Evolutionary conservation across 768 basidiomycete genomes (phyloP).

Genomic region (Mrakia blollopis): DNA sequence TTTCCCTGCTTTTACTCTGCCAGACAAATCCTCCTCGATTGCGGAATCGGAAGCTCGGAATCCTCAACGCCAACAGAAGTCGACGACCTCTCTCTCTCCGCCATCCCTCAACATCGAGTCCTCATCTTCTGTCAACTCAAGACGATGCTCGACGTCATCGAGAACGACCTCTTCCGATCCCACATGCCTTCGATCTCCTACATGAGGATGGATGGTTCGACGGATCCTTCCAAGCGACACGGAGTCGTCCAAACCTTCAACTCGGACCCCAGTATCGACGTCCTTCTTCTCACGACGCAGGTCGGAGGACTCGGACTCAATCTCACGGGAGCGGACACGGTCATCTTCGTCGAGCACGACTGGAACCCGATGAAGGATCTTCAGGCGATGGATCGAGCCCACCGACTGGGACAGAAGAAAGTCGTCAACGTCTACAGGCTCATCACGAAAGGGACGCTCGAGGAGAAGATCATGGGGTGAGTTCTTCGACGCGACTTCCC

Average conservation of each 20-base stretch:
- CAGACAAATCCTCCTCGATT: conserved; percentile 90
- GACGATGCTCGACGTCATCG: conserved; percentile 97
- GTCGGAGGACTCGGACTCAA: conserved; percentile 95
- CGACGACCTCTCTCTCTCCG: conserved; percentile 45
- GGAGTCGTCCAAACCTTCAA: conserved; percentile 98
- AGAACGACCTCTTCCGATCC: conserved; percentile 81
- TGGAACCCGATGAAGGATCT: conserved; percentile 99
- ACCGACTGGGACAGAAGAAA: conserved; percentile 96
- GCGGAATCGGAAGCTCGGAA: conserved; percentile 68
- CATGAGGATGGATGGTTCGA: conserved; percentile 93
- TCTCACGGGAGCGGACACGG: conserved; percentile 95
- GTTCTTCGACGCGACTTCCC: conserved; percentile 38
- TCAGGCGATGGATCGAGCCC: conserved; percentile 98
- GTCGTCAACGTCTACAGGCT: conserved; percentile 98
- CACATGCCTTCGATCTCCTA: conserved; percentile 95
- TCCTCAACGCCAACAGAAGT: conserved; percentile 51
- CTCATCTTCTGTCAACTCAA: conserved; percentile 99
- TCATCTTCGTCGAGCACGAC: conserved; percentile 98
- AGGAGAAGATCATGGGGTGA: conserved; percentile 99
- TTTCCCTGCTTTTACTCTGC: not conserved
- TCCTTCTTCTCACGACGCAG: conserved; percentile 88
- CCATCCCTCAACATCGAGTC: conserved; percentile 92
- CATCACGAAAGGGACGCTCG: conserved; percentile 92
- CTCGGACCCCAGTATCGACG: conserved; percentile 93
- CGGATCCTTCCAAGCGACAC: conserved; percentile 89